Evolutionary conservation across 192 early-diverging fungal genomes (phyloP), one percentile per base, ranked within the genome.

Genomic region (Coemansia sp.): DNA sequence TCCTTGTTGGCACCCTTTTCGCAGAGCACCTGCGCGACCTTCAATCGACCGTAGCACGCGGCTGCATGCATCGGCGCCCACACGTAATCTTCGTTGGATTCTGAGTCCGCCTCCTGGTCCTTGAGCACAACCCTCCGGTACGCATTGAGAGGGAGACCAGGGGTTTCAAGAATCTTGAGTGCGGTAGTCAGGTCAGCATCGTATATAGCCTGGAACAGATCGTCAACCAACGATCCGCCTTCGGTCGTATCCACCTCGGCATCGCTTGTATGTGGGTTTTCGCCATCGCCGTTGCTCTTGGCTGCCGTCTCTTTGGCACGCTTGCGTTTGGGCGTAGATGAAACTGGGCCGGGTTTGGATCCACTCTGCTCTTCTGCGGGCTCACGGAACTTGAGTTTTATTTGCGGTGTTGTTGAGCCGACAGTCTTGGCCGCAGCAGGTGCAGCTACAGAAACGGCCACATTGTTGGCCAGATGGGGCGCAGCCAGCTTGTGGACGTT

Each of bases 31-130:
- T 83, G 73, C 9, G 88, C 68, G 13, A 92, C 73, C 40, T 89
- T 85, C 19, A 80, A 64, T 22, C 86, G 70, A 9, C 92, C 93
- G 67, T 85, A 89, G 67, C 89, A 97, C 13, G 87, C 81, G 0
- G 93, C 93, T 4, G 92, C 89, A 62, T 97, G 94, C 23, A 97
- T 66, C 25, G 88, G 86, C 0, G 81, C 74, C 94, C 94, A 97
- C 5, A 86, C 92, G 57, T 89, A 93, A 2, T 74, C 61, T 42
- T 74, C 80, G 23, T 84, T 84, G 63, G 82, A 81, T 19, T 73
- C 53, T 21, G 73, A 78, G 2, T 73, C 66, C 12, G 57, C 59
- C 33, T 64, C 61, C 17, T 80, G 67, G 3, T 78, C 69, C 65
- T 82, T 82, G 45, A 79, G 59, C 14, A 62, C 53, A 9, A 79